Percentiles rank a stretch among this genome's conserved stretches.
These are phyloP conservation scores for Candida germanica DNA, from an alignment of 805 yeast species.

Conservation along the genomic window DNA sequence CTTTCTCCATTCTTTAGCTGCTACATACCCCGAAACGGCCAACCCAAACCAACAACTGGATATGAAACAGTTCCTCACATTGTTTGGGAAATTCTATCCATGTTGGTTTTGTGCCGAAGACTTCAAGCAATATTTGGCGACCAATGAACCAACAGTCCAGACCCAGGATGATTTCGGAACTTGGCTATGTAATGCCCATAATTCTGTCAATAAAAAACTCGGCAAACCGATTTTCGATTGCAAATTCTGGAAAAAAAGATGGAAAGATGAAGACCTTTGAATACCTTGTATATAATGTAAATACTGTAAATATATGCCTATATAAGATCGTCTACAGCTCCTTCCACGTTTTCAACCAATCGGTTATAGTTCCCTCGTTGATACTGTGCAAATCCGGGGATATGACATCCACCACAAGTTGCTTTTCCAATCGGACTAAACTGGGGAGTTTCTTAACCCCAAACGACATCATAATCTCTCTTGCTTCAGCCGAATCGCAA, in stretches of 20 bases:
- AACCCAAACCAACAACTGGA: slow-evolving; percentile 60
- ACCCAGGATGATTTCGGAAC: slow-evolving; percentile 76
- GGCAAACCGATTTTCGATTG: slow-evolving; percentile 89
- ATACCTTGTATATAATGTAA: too few relatives aligned
- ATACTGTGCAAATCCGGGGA: slow-evolving; percentile 14
- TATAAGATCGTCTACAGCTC: too few relatives aligned
- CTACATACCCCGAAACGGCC: slow-evolving; percentile 78
- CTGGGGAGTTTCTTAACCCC: slow-evolving; percentile 58
- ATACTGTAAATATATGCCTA: background rate
- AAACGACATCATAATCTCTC: slow-evolving; percentile 56
- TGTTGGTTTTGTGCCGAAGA: slow-evolving; percentile 93
- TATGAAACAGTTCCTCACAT: slow-evolving; percentile 61
- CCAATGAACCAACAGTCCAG: slow-evolving; percentile 53
- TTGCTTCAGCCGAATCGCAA: slow-evolving; percentile 62
- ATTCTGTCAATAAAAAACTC: slow-evolving; percentile 80
- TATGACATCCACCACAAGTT: slow-evolving; percentile 45
- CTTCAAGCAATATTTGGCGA: slow-evolving; percentile 58
- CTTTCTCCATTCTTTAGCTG: slow-evolving; percentile 84
- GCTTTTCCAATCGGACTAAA: slow-evolving; percentile 63
- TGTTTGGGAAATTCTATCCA: slow-evolving; percentile 83
- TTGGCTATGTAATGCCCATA: slow-evolving; percentile 96
- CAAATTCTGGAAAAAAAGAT: slow-evolving; percentile 84
- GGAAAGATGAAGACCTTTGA: slow-evolving; percentile 74
- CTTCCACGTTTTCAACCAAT: slow-evolving; percentile 20
- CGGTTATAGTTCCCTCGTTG: slow-evolving; percentile 27